These are phyloP conservation scores for Colletotrichum sp. DNA, from an alignment of 2,329 filamentous ascomycete species.

Conservation along the genomic window DNA sequence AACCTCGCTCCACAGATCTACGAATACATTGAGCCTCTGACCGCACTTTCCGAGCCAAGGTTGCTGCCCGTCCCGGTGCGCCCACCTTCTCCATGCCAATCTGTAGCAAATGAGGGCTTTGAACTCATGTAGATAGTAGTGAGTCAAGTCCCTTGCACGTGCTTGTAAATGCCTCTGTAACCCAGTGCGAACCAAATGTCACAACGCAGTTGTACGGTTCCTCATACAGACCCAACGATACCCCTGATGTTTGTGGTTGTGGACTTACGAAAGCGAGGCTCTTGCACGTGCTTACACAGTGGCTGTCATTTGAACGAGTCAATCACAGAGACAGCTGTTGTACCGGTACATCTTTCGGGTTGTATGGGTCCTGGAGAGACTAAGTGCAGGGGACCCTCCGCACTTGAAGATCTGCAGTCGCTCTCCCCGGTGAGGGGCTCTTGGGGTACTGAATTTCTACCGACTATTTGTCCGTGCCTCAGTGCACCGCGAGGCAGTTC, in stretches of 20 bases:
- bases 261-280: neutral
- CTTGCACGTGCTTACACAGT: neutral
- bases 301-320: neutral
- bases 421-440: neutral
- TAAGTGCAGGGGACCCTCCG: neutral
- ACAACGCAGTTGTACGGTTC: neutral
- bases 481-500: neutral
- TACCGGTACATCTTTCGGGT: neutral
- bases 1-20: neutral
- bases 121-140: neutral
- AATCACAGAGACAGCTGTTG: neutral
- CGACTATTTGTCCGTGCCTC: neutral
- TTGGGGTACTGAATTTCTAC: neutral
- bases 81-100: neutral
- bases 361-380: neutral
- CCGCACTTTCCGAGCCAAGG: neutral
- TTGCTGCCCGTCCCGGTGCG: neutral
- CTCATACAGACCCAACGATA: neutral
- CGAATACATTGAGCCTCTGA: neutral
- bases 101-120: neutral
- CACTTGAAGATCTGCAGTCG: neutral
- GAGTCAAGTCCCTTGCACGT: neutral
- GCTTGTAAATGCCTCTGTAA: neutral
- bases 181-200: neutral
- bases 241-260: neutral